A percentile compares a stretch with the other conserved stretches of the same genome.
Evolutionary conservation across 495 filamentous ascomycete genomes (phyloP).

Genomic region (Aspergillus biplanus): DNA sequence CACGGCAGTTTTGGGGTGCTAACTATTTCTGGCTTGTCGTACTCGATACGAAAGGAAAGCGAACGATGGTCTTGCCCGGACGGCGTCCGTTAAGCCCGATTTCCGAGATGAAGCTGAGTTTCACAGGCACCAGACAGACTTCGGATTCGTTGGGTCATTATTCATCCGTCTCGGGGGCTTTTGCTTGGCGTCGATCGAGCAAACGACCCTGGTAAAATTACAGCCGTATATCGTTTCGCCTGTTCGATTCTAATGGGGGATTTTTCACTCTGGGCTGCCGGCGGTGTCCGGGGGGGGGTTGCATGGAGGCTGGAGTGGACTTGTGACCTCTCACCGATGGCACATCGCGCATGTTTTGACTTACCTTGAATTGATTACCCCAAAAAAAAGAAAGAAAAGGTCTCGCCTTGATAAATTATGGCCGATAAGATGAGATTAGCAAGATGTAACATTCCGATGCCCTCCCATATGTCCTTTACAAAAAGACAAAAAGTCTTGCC

Average conservation of each 20-base stretch:
- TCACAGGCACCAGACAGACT: background rate
- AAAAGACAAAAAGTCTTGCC: background rate
- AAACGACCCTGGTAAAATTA: constrained; percentile 7
- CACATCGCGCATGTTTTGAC: background rate
- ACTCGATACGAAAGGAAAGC: constrained; percentile 6
- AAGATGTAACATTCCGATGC: background rate
- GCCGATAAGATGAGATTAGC: background rate
- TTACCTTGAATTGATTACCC: background rate
- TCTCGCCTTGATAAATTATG: background rate
- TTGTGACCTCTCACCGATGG: background rate
- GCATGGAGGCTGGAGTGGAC: background rate
- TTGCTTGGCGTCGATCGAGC: constrained; percentile 8
- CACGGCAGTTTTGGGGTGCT: background rate
- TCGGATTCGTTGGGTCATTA: background rate
- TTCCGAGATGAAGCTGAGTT: constrained; percentile 7
- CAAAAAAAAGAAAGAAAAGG: background rate
- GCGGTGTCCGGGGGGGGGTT: background rate
- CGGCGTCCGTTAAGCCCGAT: background rate
- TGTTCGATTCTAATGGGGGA: no score
- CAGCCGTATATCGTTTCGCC: background rate
- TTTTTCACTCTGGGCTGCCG: background rate
- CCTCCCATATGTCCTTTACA: background rate
- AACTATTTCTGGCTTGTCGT: background rate
- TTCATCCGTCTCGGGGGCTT: background rate
- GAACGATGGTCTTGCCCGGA: background rate